Evolutionary conservation across 495 filamentous ascomycete genomes (phyloP), one percentile per base, ranked within the genome.

Genomic region (Aspergillus diversus): DNA sequence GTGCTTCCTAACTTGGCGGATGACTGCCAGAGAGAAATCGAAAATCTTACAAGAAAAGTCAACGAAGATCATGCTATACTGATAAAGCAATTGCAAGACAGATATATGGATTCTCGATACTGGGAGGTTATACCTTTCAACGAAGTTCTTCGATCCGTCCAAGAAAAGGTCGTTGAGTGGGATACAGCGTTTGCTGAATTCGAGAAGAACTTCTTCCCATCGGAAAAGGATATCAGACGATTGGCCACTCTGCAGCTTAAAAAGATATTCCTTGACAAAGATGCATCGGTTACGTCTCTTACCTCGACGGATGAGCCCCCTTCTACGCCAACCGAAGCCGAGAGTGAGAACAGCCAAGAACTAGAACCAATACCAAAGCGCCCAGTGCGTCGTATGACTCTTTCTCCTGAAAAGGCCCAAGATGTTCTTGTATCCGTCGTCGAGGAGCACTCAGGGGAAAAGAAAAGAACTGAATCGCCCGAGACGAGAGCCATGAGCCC

Each of bases 41-140:
- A 96, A 43, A 75, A 78, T 31, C 77, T 98, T 59, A 83, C 76
- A 9, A 88, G 86, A 71, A 90, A 87, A 60, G 90, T 90, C 5
- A 87, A 89, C 51, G 92, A 96, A 13, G 93, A 98, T 58, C 89
- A 97, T 66, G 75, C 78, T 17, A 78, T 81, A 60, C 75, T 97
- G 56, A 78, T 92, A 51, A 83, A 82, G 21, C 91, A 91, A 54
- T 80, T 99, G 33, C 92, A 97, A 68, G 87, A 92, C 6, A 91
- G 89, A 63, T 99, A 99, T 70, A 92, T 92, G 79, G 86, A 85
- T 57, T 96, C 95, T 8, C 93, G 90, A 63, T 97, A 97, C 73
- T 98, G 96, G 78, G 96, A 98, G 75, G 88, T 97, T 60, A 93
- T 97, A 51, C 96, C 96, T 0, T 78, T 98, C 56, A 99, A 98